A percentile compares a stretch with the other conserved stretches of the same genome.
phyloP scores from a whole-genome alignment of 768 basidiomycete genomes.

The Agrocybe pediades region DNA sequence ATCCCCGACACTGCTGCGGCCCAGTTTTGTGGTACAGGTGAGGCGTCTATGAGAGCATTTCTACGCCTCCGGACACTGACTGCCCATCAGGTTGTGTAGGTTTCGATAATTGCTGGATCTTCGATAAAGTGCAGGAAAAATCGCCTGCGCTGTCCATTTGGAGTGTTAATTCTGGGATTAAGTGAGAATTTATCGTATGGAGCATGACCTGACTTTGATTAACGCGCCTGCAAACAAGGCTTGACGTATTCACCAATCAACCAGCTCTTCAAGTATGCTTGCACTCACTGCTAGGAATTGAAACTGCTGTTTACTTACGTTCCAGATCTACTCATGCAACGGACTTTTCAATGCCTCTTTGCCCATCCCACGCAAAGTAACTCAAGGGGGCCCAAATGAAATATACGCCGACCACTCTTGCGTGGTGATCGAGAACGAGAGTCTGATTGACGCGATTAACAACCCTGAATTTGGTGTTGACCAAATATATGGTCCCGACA shows the following conservation, averaged over 20 bases:
- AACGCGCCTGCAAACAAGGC: conserved; percentile 19
- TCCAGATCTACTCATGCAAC: conserved; percentile 44
- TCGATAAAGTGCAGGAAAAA: conserved; percentile 30
- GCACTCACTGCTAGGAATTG: neutral
- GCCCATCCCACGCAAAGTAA: conserved; percentile 41
- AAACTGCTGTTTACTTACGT: neutral
- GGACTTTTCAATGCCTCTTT: conserved; percentile 34
- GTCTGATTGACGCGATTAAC: conserved; percentile 49
- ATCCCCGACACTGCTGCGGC: conserved; percentile 35
- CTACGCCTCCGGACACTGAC: neutral
- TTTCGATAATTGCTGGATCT: conserved; percentile 49
- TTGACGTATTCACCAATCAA: conserved; percentile 47
- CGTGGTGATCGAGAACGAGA: conserved; percentile 46
- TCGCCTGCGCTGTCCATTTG: conserved; percentile 41
- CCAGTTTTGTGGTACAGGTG: conserved; percentile 43
- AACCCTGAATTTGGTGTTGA: conserved; percentile 44
- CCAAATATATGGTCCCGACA: conserved; percentile 42
- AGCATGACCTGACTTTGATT: too few relatives aligned
- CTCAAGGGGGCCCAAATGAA: conserved; percentile 39
- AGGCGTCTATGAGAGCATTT: neutral
- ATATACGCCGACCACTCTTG: conserved; percentile 41
- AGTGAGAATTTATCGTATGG: conserved; percentile 25
- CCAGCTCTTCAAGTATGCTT: conserved; percentile 40
- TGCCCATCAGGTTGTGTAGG: conserved; percentile 39
- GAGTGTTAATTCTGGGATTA: conserved; percentile 48